Base-by-base conservation (phyloP, 768 basidiomycete genomes). In the Boletus rufocinnamomeus region DNA sequence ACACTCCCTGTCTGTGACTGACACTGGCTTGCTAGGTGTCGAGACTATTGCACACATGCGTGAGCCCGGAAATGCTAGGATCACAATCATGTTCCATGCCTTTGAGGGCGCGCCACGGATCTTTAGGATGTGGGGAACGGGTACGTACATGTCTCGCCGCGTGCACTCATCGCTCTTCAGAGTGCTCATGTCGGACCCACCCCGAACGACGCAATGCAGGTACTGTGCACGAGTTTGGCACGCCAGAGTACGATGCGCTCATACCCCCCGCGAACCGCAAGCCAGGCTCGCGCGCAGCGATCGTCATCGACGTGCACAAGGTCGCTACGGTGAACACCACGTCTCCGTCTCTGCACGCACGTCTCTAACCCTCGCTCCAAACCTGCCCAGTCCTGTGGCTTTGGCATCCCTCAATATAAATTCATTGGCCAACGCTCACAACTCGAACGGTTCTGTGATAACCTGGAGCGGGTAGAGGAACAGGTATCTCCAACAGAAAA, bases 321-420 rank as follows among this genome's bases (percentile, higher is more conserved):
- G 84, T 87, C n/a, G 76, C 74, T 37, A 75, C 77, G 0, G 80
- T 81, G 53, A 57, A 78, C 67, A 41, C 19, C 10, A 27, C 13
- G 25, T 53, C 21, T 19, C 10, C 7, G 17, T n/a, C 28, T n/a
- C 7, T 21, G 43, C 4, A 32, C n/a, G 4, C 21, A 19, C 16
- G 3, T 49, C 37, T 34, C 27, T 56, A 8, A 65, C 13, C 4
- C 14, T 37, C 19, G 2, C 10, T 38, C 38, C 11, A 5, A 54
- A n/a, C 23, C 27, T 19, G n/a, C 21, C 27, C 60, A 88, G 88
- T 86, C 86, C 2, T 89, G 86, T 62, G 86, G 88, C 23, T 88
- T 79, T 62, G 80, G 80, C 0, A 80, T 88, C 27, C 87, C 88
- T 3, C 79, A 79, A 63, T 88, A 82, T 67, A 74, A 77, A 44